Base-by-base conservation (phyloP, 495 filamentous ascomycete species). In the Xylaria cubensis region DNA sequence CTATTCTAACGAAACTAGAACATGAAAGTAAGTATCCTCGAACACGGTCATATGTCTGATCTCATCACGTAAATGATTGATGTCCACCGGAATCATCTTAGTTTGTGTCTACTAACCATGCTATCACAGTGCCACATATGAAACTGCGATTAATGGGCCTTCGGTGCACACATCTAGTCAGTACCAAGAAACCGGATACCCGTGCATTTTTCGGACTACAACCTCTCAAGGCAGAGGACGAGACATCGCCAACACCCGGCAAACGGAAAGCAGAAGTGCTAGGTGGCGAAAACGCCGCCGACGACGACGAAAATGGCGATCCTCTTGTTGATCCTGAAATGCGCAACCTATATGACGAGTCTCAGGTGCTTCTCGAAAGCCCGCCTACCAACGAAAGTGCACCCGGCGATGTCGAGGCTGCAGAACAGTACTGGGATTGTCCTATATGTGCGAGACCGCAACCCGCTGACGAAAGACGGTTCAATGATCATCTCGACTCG, bases 401-500 rank as follows among this genome's bases (percentile, higher is more conserved):
- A 9, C 81, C 86, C 12, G 86, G 86, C 70, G 85, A 87, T 3
- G 80, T 78, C 56, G 82, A 81, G 53, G 83, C 86, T 55, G 74
- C 79, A 36, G 85, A 86, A 58, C 81, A 88, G 39, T 86, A 85
- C 74, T 98, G 94, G 95, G 86, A 91, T 26, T 98, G 96, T 79
- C 96, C 96, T 0, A 94, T 98, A 48, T 98, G 96, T 79, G 79
- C 79, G 3, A 84, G 90, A 55, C 91, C 92, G 0, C 93, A 97
- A 76, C 70, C 83, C 4, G 90, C 94, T 0, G 88, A 94, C 72
- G 94, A 98, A 78, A 85, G 86, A 48, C 80, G 78, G 7, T 98
- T 99, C 82, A 99, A 99, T 74, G 90, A 92, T 64, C 97, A 99
- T 80, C 92, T 99, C 59, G 97, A 99, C 77, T 90, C 93, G 26